A percentile compares a stretch with the other conserved stretches of the same genome.
Conservation (phyloP, 2,329 filamentous ascomycete species). For the Claviceps africana region DNA sequence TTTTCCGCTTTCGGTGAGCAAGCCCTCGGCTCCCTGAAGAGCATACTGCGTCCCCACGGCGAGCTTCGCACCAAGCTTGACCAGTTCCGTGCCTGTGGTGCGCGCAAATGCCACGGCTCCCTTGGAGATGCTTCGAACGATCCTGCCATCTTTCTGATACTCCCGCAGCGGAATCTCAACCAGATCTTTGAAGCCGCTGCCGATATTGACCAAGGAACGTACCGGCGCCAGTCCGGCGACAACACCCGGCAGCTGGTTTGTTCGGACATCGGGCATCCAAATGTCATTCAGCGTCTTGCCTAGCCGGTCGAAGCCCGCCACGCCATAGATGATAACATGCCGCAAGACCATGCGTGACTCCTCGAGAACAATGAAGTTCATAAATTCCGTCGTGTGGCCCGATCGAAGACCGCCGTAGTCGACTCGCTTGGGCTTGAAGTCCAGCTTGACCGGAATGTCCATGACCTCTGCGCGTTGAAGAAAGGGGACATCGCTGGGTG, state of each 20-base stretch:
- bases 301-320: conserved; percentile 78
- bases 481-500: conserved; percentile 65
- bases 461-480: conserved; percentile 81
- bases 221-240: conserved; percentile 80
- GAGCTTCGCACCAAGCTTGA: conserved; percentile 85
- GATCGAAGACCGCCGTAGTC: conserved; percentile 88
- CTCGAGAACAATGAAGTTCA: conserved; percentile 95
- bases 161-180: conserved; percentile 82
- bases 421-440: conserved; percentile 97
- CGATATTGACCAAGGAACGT: conserved; percentile 82
- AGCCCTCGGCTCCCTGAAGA: conserved; percentile 73
- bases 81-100: conserved; percentile 86
- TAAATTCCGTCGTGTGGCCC: conserved; percentile 90
- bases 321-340: conserved; percentile 84
- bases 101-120: conserved; percentile 81
- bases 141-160: conserved; percentile 84
- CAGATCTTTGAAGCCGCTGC: conserved; percentile 72
- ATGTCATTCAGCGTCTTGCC: conserved; percentile 87
- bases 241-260: conserved; percentile 77
- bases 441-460: conserved; percentile 65
- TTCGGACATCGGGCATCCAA: conserved; percentile 87
- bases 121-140: conserved; percentile 84
- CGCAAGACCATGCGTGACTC: conserved; percentile 73
- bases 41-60: conserved; percentile 92
- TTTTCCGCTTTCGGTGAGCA: conserved; percentile 40